Base-by-base conservation (phyloP, 805 yeast genomes). In the Candida sphagnicola region DNA sequence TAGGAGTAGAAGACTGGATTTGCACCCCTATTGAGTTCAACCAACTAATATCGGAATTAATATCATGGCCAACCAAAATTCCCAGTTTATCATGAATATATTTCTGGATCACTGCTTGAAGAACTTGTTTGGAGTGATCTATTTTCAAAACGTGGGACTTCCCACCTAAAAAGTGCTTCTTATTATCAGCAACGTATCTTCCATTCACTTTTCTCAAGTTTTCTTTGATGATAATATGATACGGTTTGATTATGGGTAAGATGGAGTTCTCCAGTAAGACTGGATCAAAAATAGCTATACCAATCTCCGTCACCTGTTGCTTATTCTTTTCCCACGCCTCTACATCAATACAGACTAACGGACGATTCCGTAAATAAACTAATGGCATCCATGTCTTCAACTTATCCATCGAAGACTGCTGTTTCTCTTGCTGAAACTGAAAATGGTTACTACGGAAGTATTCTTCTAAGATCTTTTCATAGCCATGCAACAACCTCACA, bases 221-320 rank as follows among this genome's bases (percentile, higher is more conserved):
- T 47, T 80, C 85, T 23, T 63, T 49, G 1, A 78, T 61, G 2
- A 78, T 57, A 2, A 80, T 56, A 42, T 70, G 75, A 8, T 59
- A 38, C 38, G 68, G 70, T 23, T 61, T 58, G 19, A 74, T 61
- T 8, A 51, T 39, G 4, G 80, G 81, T 1, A 62, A 43, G 8
- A 67, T 45, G 1, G 75, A 53, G 5, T 46, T 29, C 12, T 46
- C 49, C 50, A 72, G 77, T 18, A 54, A 59, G 14, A 70, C 46
- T 4, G 85, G 84, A 43, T 79, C 81, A 47, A 68, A 76, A 2
- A 80, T 65, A 1, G 80, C 63, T 4, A 80, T 60, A 1, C 85
- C 85, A 34, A 80, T 67, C 47, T 80, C 85, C 0, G 83, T 80
- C 11, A 80, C 63, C 15, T 60, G 50, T 18, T 59, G 54, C 8